A percentile compares a stretch with the other conserved stretches of the same genome.
phyloP scores from a whole-genome alignment of 148 eudicot species.

The Arbutus unedo region DNA sequence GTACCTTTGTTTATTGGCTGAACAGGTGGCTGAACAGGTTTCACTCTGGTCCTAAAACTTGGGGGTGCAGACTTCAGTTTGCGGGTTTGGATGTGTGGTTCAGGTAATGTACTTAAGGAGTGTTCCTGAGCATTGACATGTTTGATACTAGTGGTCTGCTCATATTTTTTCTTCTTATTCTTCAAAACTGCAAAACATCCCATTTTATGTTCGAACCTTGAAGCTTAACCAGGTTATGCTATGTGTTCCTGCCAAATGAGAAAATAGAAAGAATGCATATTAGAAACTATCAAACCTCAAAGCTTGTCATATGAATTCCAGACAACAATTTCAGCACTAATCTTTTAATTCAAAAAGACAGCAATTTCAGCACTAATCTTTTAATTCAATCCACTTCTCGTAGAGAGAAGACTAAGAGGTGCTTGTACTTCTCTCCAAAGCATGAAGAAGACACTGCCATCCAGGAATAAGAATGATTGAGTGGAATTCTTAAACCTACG shows the following conservation, averaged over 20 bases:
- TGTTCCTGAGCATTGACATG: slow-evolving; percentile 66
- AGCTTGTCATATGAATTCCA: too few relatives aligned
- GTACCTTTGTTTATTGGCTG: slow-evolving; percentile 33
- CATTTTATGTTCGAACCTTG: slow-evolving; percentile 45
- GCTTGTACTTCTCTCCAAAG: too few relatives aligned
- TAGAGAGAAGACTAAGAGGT: too few relatives aligned
- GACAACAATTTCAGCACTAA: neutral
- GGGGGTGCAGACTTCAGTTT: slow-evolving; percentile 85
- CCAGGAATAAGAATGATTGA: too few relatives aligned
- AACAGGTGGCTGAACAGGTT: slow-evolving; percentile 46
- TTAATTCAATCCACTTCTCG: neutral
- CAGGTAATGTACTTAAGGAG: slow-evolving; percentile 69
- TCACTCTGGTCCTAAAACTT: slow-evolving; percentile 63
- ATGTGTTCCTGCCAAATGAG: slow-evolving; percentile 21
- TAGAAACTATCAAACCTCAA: slow-evolving; percentile 1
- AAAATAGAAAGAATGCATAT: slow-evolving; percentile 10
- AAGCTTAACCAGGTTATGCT: slow-evolving; percentile 6
- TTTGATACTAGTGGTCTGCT: slow-evolving; percentile 43
- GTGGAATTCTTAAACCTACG: too few relatives aligned
- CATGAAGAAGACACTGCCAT: too few relatives aligned
- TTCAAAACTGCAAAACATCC: slow-evolving; percentile 80
- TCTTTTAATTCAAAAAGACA: slow-evolving; percentile 1
- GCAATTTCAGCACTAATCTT: neutral
- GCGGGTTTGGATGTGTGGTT: slow-evolving; percentile 49
- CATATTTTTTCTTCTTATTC: slow-evolving; percentile 75